Evolutionary conservation across 2,329 filamentous ascomycete genomes (phyloP).

Genomic region (Sporothrix variecibatus): DNA sequence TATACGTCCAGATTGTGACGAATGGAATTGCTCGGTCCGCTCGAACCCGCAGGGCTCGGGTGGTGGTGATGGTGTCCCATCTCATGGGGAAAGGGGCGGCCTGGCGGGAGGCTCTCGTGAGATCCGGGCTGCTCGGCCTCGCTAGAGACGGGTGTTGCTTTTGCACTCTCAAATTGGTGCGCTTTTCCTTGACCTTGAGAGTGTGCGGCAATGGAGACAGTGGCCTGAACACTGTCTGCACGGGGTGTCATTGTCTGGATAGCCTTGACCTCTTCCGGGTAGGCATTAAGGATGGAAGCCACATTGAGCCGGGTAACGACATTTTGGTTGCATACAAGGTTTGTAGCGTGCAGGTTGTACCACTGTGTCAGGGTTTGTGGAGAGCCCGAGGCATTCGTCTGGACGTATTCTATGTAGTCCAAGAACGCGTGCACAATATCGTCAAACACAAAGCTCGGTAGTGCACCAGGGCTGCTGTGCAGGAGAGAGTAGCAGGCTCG

Average conservation of each 20-base stretch:
- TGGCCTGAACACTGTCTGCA: background rate
- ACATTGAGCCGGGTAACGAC: constrained; percentile 34
- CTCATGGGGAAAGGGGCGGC: background rate
- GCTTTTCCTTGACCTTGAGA: background rate
- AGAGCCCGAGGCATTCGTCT: constrained; percentile 4
- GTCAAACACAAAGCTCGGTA: constrained; percentile 52
- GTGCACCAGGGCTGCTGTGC: constrained; percentile 39
- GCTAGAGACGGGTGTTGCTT: background rate
- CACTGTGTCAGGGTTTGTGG: constrained; percentile 40
- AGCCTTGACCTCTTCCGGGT: constrained; percentile 24
- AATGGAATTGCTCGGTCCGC: background rate
- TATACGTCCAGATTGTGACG: background rate
- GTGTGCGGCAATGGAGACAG: background rate
- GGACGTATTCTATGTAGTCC: constrained; percentile 47
- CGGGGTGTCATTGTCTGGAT: constrained; percentile 15
- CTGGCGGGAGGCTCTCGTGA: background rate
- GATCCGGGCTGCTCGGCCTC: background rate
- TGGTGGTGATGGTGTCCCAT: background rate
- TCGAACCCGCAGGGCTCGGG: background rate
- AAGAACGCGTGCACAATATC: constrained; percentile 53
- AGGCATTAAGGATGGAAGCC: constrained; percentile 25
- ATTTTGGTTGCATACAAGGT: constrained; percentile 32
- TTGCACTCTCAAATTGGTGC: background rate
- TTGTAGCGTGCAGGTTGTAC: constrained; percentile 39
- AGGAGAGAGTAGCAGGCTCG: constrained; percentile 47